Evolutionary conservation across 768 basidiomycete species (phyloP), one percentile per base, ranked within the genome.

Genomic region (Mycena vitilis): DNA sequence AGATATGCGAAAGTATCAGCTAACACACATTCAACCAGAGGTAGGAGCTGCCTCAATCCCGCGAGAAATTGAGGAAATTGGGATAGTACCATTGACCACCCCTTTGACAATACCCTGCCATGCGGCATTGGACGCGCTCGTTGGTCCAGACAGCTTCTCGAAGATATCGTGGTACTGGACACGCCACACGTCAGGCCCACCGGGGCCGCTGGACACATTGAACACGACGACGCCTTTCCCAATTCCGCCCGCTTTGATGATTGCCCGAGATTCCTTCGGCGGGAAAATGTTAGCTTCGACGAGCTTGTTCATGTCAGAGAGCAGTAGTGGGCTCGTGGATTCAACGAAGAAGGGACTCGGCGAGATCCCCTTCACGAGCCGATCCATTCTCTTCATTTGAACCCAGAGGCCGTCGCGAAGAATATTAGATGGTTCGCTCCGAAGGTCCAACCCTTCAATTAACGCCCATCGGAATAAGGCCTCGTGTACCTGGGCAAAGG

Each of bases 391-490:
- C 22, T 15, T 42, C 12, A 66, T 38, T 34, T 54, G n/a, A 4
- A 66, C 53, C 51, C 22, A 40, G 0, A 60, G 23, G 1, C 22
- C 34, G 30, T 60, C 30, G 4, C 22, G 18, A 11, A 36, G 25
- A 18, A 60, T 59, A 22, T 53, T 66, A 8, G 49, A 22, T 0
- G 65, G 65, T 30, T 65, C 42, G 36, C 42, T 54, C 12, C 65
- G 58, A 6, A 66, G 51, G 8, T 45, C 18, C 15, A 66, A 36
- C 1, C 20, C 65, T 36, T 66, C 65, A 44, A 66, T 66, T 16
- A 66, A n/a, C 1, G 65, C 45, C 65, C 65, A 66, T 7, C 58
- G 58, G n/a, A 66, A 66, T 0, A 66, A 51, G 11, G 48, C 10
- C 20, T 59, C 40, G 10, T 65, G 57, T 1, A 4, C 44, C 64